These are phyloP conservation scores for Calonectria henricotiae DNA, from an alignment of 2,329 filamentous ascomycete genomes.

Conservation along the genomic window DNA sequence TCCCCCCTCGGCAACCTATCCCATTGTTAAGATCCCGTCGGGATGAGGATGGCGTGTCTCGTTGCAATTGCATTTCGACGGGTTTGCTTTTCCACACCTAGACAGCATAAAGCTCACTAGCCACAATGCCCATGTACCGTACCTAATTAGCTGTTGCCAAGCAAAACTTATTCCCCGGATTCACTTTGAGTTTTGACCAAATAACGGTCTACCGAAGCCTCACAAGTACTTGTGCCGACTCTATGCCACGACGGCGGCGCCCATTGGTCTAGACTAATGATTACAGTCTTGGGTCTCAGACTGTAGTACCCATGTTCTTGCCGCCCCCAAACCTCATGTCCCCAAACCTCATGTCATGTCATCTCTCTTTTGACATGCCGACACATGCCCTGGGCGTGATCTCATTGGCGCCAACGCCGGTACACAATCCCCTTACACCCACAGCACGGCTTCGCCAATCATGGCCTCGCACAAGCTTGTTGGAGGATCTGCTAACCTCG, in stretches of 20 bases:
- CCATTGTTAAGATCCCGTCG: no score
- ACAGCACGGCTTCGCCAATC: conserved; percentile 43
- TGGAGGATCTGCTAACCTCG: conserved; percentile 49
- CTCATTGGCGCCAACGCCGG: conserved; percentile 27
- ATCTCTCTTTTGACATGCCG: conserved; percentile 19
- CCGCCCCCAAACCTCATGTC: conserved; percentile 21
- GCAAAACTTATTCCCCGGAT: conserved; percentile 19
- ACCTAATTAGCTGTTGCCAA: conserved; percentile 1
- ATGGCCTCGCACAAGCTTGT: conserved; percentile 36
- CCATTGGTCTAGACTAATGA: conserved; percentile 1
- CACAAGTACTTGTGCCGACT: background rate
- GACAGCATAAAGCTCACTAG: background rate
- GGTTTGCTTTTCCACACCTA: background rate
- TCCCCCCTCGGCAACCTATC: background rate
- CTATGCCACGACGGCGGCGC: conserved; percentile 8
- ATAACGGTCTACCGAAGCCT: conserved; percentile 19
- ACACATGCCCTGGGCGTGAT: conserved; percentile 26
- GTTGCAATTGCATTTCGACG: background rate
- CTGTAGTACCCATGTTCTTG: conserved; percentile 5
- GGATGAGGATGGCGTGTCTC: background rate
- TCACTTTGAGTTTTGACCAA: conserved; percentile 16
- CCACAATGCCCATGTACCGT: background rate
- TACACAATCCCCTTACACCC: conserved; percentile 34
- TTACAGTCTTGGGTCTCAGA: conserved; percentile 17
- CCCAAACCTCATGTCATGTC: conserved; percentile 18